Base-by-base conservation (phyloP, 352 stramenopile species). In the Globisporangium takayamanum region DNA sequence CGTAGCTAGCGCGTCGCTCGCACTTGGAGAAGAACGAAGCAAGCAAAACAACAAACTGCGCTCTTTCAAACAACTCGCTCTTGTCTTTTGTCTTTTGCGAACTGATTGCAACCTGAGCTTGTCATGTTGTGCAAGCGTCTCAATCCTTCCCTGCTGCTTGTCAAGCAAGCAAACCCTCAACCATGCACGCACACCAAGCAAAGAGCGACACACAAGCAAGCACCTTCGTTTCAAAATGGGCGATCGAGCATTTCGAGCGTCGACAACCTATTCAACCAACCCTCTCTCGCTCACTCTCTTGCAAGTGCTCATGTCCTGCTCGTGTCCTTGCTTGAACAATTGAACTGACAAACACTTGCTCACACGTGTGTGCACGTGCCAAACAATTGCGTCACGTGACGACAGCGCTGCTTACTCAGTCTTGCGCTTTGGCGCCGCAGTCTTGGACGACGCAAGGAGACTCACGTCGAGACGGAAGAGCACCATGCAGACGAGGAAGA, bases 401-500 rank as follows among this genome's bases (percentile, higher is more conserved):
- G 50, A 26, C 22, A 44, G 22, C 20, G 15, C 6, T 14, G 18
- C 41, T 54, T 88, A 90, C 67, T 89, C 75, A 42, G 67, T 75
- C 72, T 94, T 92, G 64, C 66, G 78, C 72, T 87, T 87, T 51
- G 74, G 68, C 25, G 59, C 33, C 6, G 45, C 20, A 53, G 63
- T 67, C 52, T 69, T 69, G 57, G 69, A 66, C 25, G 69, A 66
- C 25, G 20, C 25, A 22, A 78, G 70, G 46, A 94, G 80, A 64
- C 80, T 92, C 55, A 95, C 67, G 68, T 95, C 86, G 53, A 87
- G 64, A 45, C 86, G 86, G 71, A 92, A 89, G 66, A 94, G 73
- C 53, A 81, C 54, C 81, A 93, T 95, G 74, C 77, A 92, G 52
- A 95, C 57, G 37, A 94, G 36, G 59, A 95, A 96, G 57, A 94